Conservation (phyloP, 1,139 yeast genomes). For the Yamadazyma jaroonii region DNA sequence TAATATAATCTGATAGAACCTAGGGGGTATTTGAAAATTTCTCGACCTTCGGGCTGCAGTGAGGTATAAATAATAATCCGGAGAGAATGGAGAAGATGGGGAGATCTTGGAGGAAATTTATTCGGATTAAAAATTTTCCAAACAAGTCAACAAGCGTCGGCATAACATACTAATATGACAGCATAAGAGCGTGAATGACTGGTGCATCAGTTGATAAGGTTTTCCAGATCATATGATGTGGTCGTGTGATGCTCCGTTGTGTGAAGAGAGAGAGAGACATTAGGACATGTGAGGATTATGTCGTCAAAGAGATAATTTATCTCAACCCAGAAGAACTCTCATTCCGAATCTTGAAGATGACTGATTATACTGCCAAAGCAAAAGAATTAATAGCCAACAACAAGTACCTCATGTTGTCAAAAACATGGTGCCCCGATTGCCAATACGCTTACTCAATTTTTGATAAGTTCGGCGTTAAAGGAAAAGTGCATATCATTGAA, state of each 20-base stretch:
- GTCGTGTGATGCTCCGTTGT: too few species aligned
- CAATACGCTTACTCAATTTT: constrained; percentile 57
- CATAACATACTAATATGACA: too few species aligned
- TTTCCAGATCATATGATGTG: too few species aligned
- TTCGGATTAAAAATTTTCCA: background rate
- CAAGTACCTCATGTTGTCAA: constrained; percentile 57
- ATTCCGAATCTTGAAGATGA: too few species aligned
- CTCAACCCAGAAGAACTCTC: too few species aligned
- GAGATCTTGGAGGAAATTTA: background rate
- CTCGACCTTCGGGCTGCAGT: constrained; percentile 7
- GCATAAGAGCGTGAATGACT: too few species aligned
- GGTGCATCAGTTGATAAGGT: too few species aligned
- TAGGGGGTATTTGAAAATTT: background rate
- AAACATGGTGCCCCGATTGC: constrained; percentile 80
- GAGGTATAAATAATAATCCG: constrained; percentile 1
- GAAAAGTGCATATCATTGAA: constrained; percentile 55
- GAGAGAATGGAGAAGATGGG: constrained; percentile 1
- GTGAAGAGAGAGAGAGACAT: too few species aligned
- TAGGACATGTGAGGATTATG: too few species aligned
- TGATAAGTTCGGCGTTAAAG: constrained; percentile 46
- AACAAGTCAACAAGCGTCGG: background rate
- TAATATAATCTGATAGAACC: background rate
- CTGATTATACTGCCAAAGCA: constrained; percentile 22
- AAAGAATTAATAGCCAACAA: constrained; percentile 43
- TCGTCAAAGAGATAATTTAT: background rate